These are phyloP conservation scores for Russula olivacea DNA, from an alignment of 768 basidiomycete species.

Conservation along the genomic window DNA sequence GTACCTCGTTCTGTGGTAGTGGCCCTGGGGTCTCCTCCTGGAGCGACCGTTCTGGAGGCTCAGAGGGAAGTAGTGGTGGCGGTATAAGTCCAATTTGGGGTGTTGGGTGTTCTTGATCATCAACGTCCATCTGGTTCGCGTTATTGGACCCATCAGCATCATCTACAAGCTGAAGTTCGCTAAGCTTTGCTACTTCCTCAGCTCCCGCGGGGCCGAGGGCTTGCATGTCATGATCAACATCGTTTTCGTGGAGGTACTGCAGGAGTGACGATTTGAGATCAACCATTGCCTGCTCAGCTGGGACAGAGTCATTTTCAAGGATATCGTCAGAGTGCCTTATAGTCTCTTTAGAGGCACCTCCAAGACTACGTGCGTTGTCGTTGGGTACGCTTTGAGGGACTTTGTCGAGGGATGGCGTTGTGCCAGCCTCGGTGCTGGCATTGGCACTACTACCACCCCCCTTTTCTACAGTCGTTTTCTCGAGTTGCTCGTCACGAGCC, in stretches of 20 bases:
- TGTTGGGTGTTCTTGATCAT: constrained; percentile 33
- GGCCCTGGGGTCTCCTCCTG: constrained; percentile 42
- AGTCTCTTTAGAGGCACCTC: constrained; percentile 78
- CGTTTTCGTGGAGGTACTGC: constrained; percentile 72
- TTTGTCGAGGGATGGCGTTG: constrained; percentile 35
- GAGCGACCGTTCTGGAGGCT: constrained; percentile 29
- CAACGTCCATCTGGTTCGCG: constrained; percentile 44
- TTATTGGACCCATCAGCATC: constrained; percentile 38
- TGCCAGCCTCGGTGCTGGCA: constrained; percentile 44
- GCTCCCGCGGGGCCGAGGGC: constrained; percentile 83
- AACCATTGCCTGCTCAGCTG: constrained; percentile 29
- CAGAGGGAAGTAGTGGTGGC: constrained; percentile 29
- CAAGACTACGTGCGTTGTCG: constrained; percentile 68
- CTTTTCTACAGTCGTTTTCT: constrained; percentile 5
- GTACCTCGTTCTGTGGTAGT: constrained; percentile 35
- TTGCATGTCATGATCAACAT: constrained; percentile 69
- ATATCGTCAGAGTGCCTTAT: constrained; percentile 83
- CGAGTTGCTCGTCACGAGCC: neutral
- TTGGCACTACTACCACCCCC: constrained; percentile 29
- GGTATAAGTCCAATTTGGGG: constrained; percentile 2
- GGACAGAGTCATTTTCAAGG: constrained; percentile 39
- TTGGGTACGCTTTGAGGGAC: constrained; percentile 28
- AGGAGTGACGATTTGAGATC: constrained; percentile 47
- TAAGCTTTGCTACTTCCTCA: constrained; percentile 75
- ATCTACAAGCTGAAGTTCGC: constrained; percentile 73